Percentiles rank a stretch among this genome's conserved stretches.
Conservation (phyloP, 768 basidiomycete species). For the Bullera alba region DNA sequence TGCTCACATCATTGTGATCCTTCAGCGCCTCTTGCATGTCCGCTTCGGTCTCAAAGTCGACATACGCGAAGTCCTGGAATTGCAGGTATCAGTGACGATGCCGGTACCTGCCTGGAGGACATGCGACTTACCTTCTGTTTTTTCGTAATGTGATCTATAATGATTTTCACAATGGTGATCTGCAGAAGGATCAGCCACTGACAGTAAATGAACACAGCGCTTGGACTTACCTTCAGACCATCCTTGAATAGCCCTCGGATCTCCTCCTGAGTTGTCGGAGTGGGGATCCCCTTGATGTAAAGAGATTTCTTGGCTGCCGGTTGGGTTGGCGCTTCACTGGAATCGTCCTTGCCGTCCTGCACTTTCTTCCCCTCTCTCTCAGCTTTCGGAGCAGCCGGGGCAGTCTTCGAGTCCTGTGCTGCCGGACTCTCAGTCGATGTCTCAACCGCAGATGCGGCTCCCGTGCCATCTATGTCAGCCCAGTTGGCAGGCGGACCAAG, state of each 20-base stretch:
- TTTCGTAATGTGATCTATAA: constrained; percentile 21
- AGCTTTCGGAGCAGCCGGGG: background rate
- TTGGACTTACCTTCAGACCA: constrained; percentile 19
- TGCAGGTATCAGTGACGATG: constrained; percentile 1
- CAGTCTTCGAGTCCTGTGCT: no score
- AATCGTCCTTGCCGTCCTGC: constrained; percentile 7
- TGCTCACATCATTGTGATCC: constrained; percentile 62
- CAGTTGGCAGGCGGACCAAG: no score
- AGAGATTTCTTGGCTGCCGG: no score
- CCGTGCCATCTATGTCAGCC: no score
- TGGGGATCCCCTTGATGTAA: constrained; percentile 34
- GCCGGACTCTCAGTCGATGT: no score
- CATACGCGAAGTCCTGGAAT: constrained; percentile 61
- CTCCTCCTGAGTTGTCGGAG: constrained; percentile 27
- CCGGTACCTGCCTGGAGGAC: no score
- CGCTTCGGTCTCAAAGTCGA: constrained; percentile 85
- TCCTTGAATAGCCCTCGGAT: constrained; percentile 22
- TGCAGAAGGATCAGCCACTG: constrained; percentile 49
- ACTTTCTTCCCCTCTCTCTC: constrained; percentile 4
- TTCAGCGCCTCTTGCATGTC: constrained; percentile 72
- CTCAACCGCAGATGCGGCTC: no score
- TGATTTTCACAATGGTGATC: constrained; percentile 37
- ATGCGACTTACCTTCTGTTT: constrained; percentile 24
- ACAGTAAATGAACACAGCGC: background rate
- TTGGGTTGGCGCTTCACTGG: constrained; percentile 22